A percentile compares a stretch with the other conserved stretches of the same genome.
Conservation (phyloP, 2,329 filamentous ascomycete species). For the Pseudonectria foliicola region DNA sequence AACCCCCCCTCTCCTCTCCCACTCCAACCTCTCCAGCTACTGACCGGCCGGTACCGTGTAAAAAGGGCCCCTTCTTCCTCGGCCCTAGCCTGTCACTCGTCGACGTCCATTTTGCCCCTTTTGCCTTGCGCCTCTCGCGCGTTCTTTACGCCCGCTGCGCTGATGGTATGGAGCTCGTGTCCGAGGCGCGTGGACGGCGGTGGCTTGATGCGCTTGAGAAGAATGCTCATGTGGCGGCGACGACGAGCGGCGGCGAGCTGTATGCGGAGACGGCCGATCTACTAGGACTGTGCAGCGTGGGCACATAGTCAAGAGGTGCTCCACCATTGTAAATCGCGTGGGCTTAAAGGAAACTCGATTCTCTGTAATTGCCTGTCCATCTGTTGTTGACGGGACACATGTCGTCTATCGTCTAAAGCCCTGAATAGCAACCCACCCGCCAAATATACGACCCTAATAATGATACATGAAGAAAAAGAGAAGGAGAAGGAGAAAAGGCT, state of each 20-base stretch:
- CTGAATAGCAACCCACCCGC: neutral
- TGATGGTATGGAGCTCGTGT: slow-evolving; percentile 56
- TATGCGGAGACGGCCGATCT: slow-evolving; percentile 53
- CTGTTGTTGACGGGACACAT: no score
- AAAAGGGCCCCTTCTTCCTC: slow-evolving; percentile 61
- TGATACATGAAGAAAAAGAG: slow-evolving; percentile 1
- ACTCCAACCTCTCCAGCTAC: neutral
- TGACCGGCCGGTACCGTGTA: neutral
- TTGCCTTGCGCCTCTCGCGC: slow-evolving; percentile 61
- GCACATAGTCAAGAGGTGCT: no score
- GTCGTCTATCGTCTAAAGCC: neutral
- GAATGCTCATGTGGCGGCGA: slow-evolving; percentile 56
- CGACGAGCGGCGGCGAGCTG: slow-evolving; percentile 53
- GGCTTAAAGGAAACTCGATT: no score
- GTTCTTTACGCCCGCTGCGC: slow-evolving; percentile 56
- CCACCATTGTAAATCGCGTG: no score
- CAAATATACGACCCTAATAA: neutral
- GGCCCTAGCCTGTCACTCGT: slow-evolving; percentile 51
- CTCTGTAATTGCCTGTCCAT: no score
- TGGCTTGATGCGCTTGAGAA: slow-evolving; percentile 66
- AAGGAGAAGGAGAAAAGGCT: neutral
- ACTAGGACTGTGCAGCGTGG: slow-evolving; percentile 19
- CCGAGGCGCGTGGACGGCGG: slow-evolving; percentile 56
- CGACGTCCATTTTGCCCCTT: slow-evolving; percentile 69
- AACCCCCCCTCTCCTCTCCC: neutral